Conservation (phyloP, 768 basidiomycete species). For the Tylopilus balloui region DNA sequence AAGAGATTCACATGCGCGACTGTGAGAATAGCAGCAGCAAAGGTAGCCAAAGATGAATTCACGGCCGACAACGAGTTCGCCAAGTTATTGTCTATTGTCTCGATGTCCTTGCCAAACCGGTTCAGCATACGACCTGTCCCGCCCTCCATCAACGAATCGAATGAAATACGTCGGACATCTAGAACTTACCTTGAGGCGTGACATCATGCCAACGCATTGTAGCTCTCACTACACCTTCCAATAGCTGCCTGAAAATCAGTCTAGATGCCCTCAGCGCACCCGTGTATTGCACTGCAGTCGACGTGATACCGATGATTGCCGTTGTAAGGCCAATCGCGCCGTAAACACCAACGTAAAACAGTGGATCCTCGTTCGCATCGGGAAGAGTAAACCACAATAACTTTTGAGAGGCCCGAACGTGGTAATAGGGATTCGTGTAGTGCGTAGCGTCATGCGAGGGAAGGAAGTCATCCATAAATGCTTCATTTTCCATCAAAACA, state of each 20-base stretch:
- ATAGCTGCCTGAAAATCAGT: constrained; percentile 44
- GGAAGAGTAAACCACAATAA: constrained; percentile 34
- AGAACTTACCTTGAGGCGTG: constrained; percentile 61
- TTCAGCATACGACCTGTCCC: constrained; percentile 73
- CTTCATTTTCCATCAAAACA: constrained; percentile 28
- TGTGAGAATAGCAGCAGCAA: constrained; percentile 71
- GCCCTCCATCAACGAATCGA: neutral
- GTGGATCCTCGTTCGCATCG: constrained; percentile 51
- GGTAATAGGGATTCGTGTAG: constrained; percentile 14
- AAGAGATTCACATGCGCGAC: constrained; percentile 47
- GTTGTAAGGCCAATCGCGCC: constrained; percentile 53
- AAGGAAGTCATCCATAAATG: constrained; percentile 22
- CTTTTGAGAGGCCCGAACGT: constrained; percentile 12
- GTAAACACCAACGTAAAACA: constrained; percentile 71
- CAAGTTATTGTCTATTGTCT: constrained; percentile 77
- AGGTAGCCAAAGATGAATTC: constrained; percentile 71
- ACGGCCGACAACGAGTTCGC: constrained; percentile 68
- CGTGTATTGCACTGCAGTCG: constrained; percentile 54
- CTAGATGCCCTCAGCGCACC: constrained; percentile 40
- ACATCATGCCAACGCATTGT: constrained; percentile 85
- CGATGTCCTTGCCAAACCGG: constrained; percentile 83
- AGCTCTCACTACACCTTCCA: constrained; percentile 69
- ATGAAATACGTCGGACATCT: neutral
- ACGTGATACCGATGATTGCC: constrained; percentile 44
- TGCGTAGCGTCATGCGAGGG: constrained; percentile 16